These are phyloP conservation scores for Boletus sensibilis DNA, from an alignment of 768 basidiomycete species.

Conservation along the genomic window DNA sequence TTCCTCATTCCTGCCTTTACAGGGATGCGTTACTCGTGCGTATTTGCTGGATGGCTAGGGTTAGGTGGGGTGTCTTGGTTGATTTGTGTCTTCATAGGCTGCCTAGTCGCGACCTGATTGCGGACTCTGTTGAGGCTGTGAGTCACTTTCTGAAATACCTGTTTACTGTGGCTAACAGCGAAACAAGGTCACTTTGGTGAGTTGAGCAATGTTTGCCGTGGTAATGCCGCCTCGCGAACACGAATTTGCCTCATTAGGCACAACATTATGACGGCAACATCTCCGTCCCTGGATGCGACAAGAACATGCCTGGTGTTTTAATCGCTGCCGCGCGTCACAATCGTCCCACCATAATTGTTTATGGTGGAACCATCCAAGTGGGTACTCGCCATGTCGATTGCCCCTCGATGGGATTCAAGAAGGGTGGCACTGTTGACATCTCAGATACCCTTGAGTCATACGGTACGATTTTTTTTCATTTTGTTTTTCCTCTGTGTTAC, in stretches of 20 bases:
- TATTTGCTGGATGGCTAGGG: slow-evolving; percentile 8
- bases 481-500: not conserved
- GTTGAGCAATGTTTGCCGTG: slow-evolving; percentile 1
- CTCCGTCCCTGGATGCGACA: slow-evolving; percentile 85
- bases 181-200: slow-evolving; percentile 55
- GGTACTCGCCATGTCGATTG: slow-evolving; percentile 79
- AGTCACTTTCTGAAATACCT: slow-evolving; percentile 15
- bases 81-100: slow-evolving; percentile 44
- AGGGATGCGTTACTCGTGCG: slow-evolving; percentile 90
- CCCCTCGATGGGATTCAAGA: slow-evolving; percentile 70
- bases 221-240: not conserved
- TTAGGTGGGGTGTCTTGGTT: not conserved
- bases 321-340: slow-evolving; percentile 87
- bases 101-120: slow-evolving; percentile 85
- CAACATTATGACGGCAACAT: slow-evolving; percentile 90
- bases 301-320: slow-evolving; percentile 90
- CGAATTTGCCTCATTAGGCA: slow-evolving; percentile 44
- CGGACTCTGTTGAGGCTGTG: slow-evolving; percentile 85
- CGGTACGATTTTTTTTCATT: slow-evolving; percentile 41
- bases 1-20: not conserved
- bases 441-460: slow-evolving; percentile 84
- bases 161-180: slow-evolving; percentile 7
- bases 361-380: slow-evolving; percentile 81
- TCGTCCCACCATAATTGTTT: slow-evolving; percentile 83
- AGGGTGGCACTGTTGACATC: slow-evolving; percentile 83